Base-by-base conservation (phyloP, 2,329 filamentous ascomycete genomes). In the Boeremia exigua region DNA sequence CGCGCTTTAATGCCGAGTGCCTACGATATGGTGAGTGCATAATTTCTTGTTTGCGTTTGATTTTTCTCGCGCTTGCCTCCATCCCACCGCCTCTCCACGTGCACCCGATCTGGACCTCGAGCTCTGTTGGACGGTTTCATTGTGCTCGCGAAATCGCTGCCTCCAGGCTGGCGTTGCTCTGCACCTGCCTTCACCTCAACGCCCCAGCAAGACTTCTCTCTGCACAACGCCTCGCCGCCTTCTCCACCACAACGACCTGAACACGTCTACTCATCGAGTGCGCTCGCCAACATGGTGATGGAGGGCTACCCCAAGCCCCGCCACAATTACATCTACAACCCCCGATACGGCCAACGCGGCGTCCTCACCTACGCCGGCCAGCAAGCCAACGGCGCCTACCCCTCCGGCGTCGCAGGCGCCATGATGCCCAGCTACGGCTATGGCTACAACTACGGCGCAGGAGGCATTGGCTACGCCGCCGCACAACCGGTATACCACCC, bases 281-380 rank as follows among this genome's bases (percentile, higher is more conserved):
- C 19, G 19, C 28, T 36, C 23, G 27, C 39, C 27, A 39, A 45
- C 33, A 47, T 46, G 43, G 27, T 42, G 33, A 69, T 60, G 61
- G 68, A 66, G 43, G 63, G 45, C 12, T 66, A 58, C 32, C 70
- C 66, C 25, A 68, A 70, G 44, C 68, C 70, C 17, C 71, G 71
- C 50, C 69, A 74, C 27, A 61, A 68, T 14, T 74, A 72, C 56
- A 58, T 67, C 40, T 72, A 71, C 49, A 65, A 60, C 0, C 70
- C 71, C 6, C 67, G 67, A 38, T 66, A 68, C 32, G 67, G 66
- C 43, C 68, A 66, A 34, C 69, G 70, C 39, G 69, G 69, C 33
- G 49, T 67, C 36, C 57, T 71, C 48, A 63, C 55, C 49, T 67
- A 71, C 36, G 66, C 62, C 27, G 64, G 67, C 40, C 69, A 72